Percentiles rank a stretch among this genome's conserved stretches.
Evolutionary conservation across 2,329 filamentous ascomycete genomes (phyloP).

Genomic region (Aspergillus ochraceoroseus): DNA sequence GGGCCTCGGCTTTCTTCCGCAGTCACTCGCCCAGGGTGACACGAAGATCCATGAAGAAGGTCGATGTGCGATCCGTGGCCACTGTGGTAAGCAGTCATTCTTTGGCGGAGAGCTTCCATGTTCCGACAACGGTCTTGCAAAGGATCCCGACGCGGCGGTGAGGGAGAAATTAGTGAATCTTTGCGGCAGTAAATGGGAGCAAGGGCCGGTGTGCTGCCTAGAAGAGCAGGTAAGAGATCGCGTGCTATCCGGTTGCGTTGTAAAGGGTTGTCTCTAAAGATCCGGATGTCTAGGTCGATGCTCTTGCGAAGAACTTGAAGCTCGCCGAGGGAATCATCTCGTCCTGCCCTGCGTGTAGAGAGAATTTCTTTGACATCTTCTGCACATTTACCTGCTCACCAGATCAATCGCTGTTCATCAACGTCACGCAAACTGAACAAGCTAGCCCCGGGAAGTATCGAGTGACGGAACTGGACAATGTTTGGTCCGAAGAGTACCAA

Average conservation of each 20-base stretch:
- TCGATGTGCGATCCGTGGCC: conserved; percentile 81
- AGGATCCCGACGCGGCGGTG: conserved; percentile 65
- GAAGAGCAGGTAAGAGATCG: conserved; percentile 59
- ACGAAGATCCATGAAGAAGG: conserved; percentile 70
- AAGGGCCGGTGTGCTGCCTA: conserved; percentile 79
- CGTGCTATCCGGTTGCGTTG: not conserved
- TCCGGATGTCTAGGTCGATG: conserved; percentile 56
- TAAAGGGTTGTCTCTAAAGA: not conserved
- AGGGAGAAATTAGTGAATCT: conserved; percentile 75
- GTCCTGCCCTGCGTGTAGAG: conserved; percentile 92
- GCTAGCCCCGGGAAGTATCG: conserved; percentile 52
- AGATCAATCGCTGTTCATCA: conserved; percentile 91
- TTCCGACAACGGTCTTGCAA: conserved; percentile 79
- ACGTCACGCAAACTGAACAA: conserved; percentile 70
- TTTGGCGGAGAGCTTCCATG: conserved; percentile 89
- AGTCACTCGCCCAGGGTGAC: conserved; percentile 30
- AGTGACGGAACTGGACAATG: conserved; percentile 86
- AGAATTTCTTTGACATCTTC: conserved; percentile 98
- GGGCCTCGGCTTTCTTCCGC: conserved; percentile 28
- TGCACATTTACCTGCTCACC: conserved; percentile 98
- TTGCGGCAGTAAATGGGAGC: conserved; percentile 81
- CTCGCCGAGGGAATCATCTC: conserved; percentile 85
- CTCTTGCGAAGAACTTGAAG: conserved; percentile 76
- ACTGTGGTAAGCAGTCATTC: conserved; percentile 85
- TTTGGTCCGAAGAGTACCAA: conserved; percentile 79